phyloP scores from a whole-genome alignment of 768 basidiomycete genomes.

The Candolleomyces efflorescens region DNA sequence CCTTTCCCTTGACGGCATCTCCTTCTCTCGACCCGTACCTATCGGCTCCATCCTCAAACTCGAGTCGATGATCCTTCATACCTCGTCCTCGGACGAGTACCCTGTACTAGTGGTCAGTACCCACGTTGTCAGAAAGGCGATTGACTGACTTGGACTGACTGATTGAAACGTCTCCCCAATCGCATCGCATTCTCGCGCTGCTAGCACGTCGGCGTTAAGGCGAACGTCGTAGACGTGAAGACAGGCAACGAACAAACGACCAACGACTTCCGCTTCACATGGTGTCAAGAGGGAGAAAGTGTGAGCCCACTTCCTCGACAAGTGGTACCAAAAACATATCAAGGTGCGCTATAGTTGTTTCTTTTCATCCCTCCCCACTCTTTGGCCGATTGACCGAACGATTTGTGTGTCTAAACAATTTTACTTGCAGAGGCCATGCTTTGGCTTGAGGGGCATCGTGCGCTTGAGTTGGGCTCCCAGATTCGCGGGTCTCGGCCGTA shows the following conservation, averaged over 20 bases:
- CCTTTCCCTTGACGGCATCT: conserved; percentile 75
- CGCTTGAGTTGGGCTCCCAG: conserved; percentile 64
- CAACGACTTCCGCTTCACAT: conserved; percentile 76
- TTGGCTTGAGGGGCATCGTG: conserved; percentile 76
- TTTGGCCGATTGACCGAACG: not conserved
- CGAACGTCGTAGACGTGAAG: conserved; percentile 65
- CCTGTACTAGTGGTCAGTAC: conserved; percentile 56
- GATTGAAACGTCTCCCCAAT: not conserved
- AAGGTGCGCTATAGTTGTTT: conserved; percentile 38
- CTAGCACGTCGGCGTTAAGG: conserved; percentile 71
- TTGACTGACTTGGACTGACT: too few species aligned
- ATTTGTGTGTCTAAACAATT: not conserved
- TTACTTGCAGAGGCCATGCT: conserved; percentile 67
- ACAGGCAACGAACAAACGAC: conserved; percentile 64
- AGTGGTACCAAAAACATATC: conserved; percentile 68
- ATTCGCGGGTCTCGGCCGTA: conserved; percentile 33
- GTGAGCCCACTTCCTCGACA: conserved; percentile 30
- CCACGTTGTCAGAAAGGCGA: not conserved
- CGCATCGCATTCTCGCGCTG: not conserved
- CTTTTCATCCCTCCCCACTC: not conserved
- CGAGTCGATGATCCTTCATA: conserved; percentile 64
- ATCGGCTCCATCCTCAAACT: conserved; percentile 80
- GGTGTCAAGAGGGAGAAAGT: conserved; percentile 44
- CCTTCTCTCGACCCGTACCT: conserved; percentile 75
- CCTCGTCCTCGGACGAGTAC: conserved; percentile 44